Evolutionary conservation across 192 early-diverging fungal species (phyloP).

Genomic region (Coemansia sp.): DNA sequence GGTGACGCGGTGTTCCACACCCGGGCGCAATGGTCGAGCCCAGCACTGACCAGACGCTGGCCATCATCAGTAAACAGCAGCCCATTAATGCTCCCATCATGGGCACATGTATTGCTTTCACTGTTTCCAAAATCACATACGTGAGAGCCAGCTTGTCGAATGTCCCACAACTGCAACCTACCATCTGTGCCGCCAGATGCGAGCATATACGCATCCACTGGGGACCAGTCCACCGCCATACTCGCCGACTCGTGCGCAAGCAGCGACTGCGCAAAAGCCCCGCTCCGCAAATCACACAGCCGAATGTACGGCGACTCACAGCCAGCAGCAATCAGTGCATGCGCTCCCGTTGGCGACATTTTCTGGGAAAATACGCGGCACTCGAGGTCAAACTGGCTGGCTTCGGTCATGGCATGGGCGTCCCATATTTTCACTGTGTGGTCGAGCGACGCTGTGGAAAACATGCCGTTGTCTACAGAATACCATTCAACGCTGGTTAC

Average conservation of each 20-base stretch:
- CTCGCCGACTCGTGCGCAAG: conserved; percentile 63
- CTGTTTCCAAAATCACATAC: conserved; percentile 59
- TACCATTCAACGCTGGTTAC: conserved; percentile 80
- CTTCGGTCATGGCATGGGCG: conserved; percentile 66
- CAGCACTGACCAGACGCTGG: conserved; percentile 57
- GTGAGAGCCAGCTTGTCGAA: conserved; percentile 70
- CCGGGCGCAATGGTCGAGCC: conserved; percentile 61
- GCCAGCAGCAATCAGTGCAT: conserved; percentile 78
- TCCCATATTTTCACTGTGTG: conserved; percentile 80
- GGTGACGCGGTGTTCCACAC: conserved; percentile 55
- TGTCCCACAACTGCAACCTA: conserved; percentile 80
- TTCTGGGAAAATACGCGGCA: conserved; percentile 67
- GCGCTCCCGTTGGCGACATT: conserved; percentile 74
- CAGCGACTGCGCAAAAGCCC: conserved; percentile 39
- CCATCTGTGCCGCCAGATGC: conserved; percentile 78
- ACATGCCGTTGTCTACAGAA: conserved; percentile 81
- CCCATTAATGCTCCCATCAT: conserved; percentile 64
- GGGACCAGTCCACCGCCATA: conserved; percentile 73
- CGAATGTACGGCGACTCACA: conserved; percentile 66
- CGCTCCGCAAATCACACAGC: conserved; percentile 70
- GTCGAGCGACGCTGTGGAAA: conserved; percentile 78
- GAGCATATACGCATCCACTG: conserved; percentile 64
- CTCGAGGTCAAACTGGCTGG: conserved; percentile 69
- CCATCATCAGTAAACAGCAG: conserved; percentile 66
- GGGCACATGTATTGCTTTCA: conserved; percentile 40